Percentiles rank a stretch among this genome's conserved stretches.
These are phyloP conservation scores for Pachyrhizus erosus DNA, from an alignment of 306 rosid genomes.

Conservation along the genomic window DNA sequence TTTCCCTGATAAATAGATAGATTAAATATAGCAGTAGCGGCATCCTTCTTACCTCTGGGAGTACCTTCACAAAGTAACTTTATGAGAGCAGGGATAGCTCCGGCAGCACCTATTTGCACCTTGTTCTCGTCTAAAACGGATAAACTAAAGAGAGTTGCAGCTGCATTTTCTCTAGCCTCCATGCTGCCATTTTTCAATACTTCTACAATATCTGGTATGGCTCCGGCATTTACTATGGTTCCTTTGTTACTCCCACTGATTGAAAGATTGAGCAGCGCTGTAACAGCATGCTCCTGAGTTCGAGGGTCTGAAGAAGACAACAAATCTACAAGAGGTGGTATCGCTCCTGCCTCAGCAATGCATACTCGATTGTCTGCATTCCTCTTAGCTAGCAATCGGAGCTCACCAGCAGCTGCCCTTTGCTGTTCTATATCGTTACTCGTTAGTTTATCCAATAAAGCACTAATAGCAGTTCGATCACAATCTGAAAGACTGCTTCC, in stretches of 20 bases:
- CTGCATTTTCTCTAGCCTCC: conserved; percentile 99
- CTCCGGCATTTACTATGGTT: conserved; percentile 89
- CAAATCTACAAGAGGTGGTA: conserved; percentile 88
- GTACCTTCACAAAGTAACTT: conserved; percentile 87
- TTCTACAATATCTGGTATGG: conserved; percentile 92
- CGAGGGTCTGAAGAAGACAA: conserved; percentile 81
- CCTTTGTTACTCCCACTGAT: conserved; percentile 89
- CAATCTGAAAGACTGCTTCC: conserved; percentile 82
- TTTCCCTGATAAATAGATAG: conserved; percentile 96
- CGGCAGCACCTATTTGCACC: conserved; percentile 95
- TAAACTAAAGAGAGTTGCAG: conserved; percentile 96
- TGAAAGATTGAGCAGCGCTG: conserved; percentile 94
- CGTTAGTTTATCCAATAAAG: conserved; percentile 65
- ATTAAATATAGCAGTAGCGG: conserved; percentile 95
- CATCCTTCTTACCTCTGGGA: conserved; percentile 98
- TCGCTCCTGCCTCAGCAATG: conserved; percentile 98
- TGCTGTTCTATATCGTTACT: conserved; percentile 76
- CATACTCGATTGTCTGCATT: conserved; percentile 93
- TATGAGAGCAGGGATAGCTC: conserved; percentile 97
- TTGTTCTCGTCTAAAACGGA: conserved; percentile 93
- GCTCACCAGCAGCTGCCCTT: conserved; percentile 95
- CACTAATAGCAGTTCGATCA: conserved; percentile 69
- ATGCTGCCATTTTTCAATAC: conserved; percentile 90
- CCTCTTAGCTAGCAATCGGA: conserved; percentile 95
- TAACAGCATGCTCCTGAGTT: conserved; percentile 96